These are phyloP conservation scores for Gossypium trilobum DNA, from an alignment of 441 rosid species.

Conservation along the genomic window DNA sequence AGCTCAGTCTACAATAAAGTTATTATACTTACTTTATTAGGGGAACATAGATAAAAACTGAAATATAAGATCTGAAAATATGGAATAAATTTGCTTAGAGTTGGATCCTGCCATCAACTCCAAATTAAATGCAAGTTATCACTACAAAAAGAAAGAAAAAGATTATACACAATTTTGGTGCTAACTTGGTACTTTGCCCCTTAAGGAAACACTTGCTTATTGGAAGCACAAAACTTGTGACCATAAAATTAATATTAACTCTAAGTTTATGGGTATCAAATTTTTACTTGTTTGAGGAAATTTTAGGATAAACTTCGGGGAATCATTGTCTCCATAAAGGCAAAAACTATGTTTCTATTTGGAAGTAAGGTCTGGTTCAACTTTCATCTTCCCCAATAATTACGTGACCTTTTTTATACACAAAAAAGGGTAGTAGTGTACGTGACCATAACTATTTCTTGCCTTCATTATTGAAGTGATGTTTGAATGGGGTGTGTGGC, in stretches of 20 bases:
- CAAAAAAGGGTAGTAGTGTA: too few relatives aligned
- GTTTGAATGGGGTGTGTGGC: conserved; percentile 3
- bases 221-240: neutral
- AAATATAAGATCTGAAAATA: too few relatives aligned
- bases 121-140: neutral
- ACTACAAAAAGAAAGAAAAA: neutral
- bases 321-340: neutral
- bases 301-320: neutral
- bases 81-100: neutral
- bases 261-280: neutral
- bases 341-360: neutral
- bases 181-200: neutral
- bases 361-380: neutral
- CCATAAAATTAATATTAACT: neutral
- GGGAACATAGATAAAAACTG: too few relatives aligned
- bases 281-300: neutral
- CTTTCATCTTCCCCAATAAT: neutral
- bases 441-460: too few relatives aligned
- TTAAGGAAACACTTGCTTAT: neutral
- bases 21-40: neutral
- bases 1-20: neutral
- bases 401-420: neutral
- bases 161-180: neutral
- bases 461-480: neutral
- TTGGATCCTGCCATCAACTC: neutral